A percentile compares a stretch with the other conserved stretches of the same genome.
Evolutionary conservation across 2,329 filamentous ascomycete species (phyloP).

Genomic region (Penicillium olsonii): DNA sequence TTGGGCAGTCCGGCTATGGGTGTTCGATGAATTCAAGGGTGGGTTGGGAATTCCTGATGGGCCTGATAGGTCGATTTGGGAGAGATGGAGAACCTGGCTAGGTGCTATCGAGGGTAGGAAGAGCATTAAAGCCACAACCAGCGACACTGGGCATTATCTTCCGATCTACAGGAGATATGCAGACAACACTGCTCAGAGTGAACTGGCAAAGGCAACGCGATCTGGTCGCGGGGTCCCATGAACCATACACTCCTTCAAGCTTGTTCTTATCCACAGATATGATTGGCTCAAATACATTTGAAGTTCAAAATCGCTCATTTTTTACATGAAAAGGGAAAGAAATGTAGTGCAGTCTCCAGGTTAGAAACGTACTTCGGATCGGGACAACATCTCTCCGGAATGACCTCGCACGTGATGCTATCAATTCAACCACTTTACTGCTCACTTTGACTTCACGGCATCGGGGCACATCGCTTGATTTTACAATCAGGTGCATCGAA

Average conservation of each 20-base stretch:
- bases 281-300: not conserved
- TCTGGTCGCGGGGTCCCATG: slow-evolving; percentile 64
- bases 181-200: slow-evolving; percentile 63
- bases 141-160: slow-evolving; percentile 66
- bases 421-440: slow-evolving; percentile 2
- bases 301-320: not conserved
- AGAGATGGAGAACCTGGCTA: slow-evolving; percentile 66
- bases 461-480: slow-evolving; percentile 1
- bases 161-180: slow-evolving; percentile 69
- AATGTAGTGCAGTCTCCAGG: not conserved
- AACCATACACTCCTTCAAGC: slow-evolving; percentile 14
- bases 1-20: slow-evolving; percentile 70
- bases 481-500: not conserved
- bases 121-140: slow-evolving; percentile 69
- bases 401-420: not conserved
- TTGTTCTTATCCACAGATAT: not conserved
- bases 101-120: slow-evolving; percentile 59
- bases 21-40: slow-evolving; percentile 74
- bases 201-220: slow-evolving; percentile 64
- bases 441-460: not conserved
- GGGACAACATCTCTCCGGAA: slow-evolving; percentile 1
- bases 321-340: not conserved
- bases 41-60: slow-evolving; percentile 55
- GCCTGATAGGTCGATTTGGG: slow-evolving; percentile 61
- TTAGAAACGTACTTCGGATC: slow-evolving; percentile 6